These are phyloP conservation scores for Rhodocollybia butyracea DNA, from an alignment of 768 basidiomycete genomes.

Conservation along the genomic window DNA sequence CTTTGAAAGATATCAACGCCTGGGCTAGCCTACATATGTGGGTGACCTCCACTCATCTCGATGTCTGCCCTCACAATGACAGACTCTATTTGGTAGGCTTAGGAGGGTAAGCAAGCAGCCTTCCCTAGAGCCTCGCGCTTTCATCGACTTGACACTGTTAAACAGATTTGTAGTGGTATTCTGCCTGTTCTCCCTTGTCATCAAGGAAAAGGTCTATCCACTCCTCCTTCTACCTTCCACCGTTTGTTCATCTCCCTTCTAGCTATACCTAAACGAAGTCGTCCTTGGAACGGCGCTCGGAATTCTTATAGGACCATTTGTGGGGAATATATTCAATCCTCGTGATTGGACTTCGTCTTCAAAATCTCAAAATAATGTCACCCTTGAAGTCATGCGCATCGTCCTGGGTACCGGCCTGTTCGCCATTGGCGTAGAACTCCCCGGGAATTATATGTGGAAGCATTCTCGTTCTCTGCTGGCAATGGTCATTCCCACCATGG, in stretches of 20 bases:
- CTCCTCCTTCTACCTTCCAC: neutral
- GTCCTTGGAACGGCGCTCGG: conserved; percentile 79
- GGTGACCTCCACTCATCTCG: neutral
- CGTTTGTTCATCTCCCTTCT: neutral
- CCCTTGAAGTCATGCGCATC: conserved; percentile 82
- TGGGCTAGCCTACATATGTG: conserved; percentile 56
- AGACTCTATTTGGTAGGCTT: neutral
- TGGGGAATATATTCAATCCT: conserved; percentile 70
- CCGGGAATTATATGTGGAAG: conserved; percentile 75
- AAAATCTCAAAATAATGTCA: conserved; percentile 49
- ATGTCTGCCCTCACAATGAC: neutral
- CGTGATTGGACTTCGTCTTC: conserved; percentile 59
- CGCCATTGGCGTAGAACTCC: conserved; percentile 92
- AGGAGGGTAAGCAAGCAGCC: conserved; percentile 8
- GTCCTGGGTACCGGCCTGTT: conserved; percentile 92
- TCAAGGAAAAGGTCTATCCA: conserved; percentile 69
- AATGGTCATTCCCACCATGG: conserved; percentile 83
- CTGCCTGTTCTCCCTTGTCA: conserved; percentile 76
- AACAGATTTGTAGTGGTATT: conserved; percentile 44
- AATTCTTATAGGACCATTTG: conserved; percentile 66
- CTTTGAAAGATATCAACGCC: conserved; percentile 45
- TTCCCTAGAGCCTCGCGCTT: too few relatives aligned
- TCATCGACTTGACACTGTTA: neutral
- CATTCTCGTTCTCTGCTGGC: conserved; percentile 69
- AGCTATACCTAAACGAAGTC: conserved; percentile 92